A percentile compares a stretch with the other conserved stretches of the same genome.
Conservation (phyloP, 2,329 filamentous ascomycete genomes). For the Trichoderma polysporum region DNA sequence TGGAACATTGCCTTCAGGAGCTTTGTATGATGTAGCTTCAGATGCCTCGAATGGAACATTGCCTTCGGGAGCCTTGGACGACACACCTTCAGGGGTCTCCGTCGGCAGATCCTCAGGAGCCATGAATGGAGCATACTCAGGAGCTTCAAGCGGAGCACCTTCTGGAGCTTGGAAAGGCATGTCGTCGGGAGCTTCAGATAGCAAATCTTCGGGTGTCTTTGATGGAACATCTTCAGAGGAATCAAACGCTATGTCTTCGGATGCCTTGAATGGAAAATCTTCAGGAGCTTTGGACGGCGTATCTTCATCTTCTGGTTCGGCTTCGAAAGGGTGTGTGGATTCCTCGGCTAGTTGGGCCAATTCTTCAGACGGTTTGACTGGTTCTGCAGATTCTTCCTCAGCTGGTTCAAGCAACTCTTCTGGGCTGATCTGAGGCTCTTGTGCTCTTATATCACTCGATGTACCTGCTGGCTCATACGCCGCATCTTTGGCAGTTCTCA, state of each 20-base stretch:
- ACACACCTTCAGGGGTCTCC: not conserved
- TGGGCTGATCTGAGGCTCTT: not conserved
- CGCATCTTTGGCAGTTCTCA: not conserved
- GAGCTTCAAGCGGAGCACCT: not conserved
- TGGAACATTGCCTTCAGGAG: not conserved
- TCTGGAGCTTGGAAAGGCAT: not conserved
- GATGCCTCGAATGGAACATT: not conserved
- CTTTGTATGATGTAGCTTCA: not conserved
- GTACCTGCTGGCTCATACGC: not conserved
- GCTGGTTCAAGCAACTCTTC: not conserved
- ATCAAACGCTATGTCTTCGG: not conserved
- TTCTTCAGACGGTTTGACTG: not conserved
- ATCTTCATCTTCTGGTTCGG: not conserved
- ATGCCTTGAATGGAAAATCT: not conserved
- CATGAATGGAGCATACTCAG: not conserved
- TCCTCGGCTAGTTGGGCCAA: not conserved
- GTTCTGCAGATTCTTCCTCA: not conserved
- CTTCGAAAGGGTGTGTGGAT: not conserved
- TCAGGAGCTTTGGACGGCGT: not conserved
- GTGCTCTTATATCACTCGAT: not conserved
- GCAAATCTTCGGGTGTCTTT: not conserved
- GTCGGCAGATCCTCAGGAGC: slow-evolving; percentile 3
- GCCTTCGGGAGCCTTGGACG: not conserved
- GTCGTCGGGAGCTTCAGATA: not conserved
- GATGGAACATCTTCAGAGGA: not conserved